These are phyloP conservation scores for Kewa caespitosa DNA, from an alignment of 179 eudicot species.

Conservation along the genomic window DNA sequence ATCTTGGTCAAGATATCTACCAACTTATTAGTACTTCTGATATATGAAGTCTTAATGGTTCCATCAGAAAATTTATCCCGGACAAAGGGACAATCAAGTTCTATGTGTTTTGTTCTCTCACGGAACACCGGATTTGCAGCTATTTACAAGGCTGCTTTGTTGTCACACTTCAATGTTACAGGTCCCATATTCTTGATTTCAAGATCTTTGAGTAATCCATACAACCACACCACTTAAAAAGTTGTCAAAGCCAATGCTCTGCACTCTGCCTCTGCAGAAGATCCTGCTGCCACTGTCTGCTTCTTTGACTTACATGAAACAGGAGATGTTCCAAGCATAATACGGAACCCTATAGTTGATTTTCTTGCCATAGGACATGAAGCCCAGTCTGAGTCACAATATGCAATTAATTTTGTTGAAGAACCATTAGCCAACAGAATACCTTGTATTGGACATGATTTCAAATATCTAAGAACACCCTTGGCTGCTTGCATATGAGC, in stretches of 20 bases:
- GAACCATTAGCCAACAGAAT: background rate
- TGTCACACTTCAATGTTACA: background rate
- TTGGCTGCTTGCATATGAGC: background rate
- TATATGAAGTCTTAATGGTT: background rate
- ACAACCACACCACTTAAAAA: background rate
- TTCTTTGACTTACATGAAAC: too few species aligned
- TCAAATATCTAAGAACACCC: background rate
- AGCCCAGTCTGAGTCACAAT: background rate
- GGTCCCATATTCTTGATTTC: background rate
- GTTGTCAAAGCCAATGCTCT: background rate
- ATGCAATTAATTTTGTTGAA: background rate
- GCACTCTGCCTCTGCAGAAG: background rate
- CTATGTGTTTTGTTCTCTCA: background rate
- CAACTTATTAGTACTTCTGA: background rate
- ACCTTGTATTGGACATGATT: background rate
- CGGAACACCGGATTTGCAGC: background rate
- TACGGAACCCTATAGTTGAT: background rate
- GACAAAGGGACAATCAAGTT: background rate
- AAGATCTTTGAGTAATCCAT: background rate
- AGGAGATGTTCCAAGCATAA: background rate
- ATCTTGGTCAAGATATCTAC: background rate
- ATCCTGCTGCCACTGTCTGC: too few species aligned
- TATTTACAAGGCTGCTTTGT: background rate
- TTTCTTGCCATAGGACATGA: background rate
- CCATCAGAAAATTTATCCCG: background rate